Evolutionary conservation across 73 alveolate species (phyloP).

Genomic region (Blepharisma japonicum): DNA sequence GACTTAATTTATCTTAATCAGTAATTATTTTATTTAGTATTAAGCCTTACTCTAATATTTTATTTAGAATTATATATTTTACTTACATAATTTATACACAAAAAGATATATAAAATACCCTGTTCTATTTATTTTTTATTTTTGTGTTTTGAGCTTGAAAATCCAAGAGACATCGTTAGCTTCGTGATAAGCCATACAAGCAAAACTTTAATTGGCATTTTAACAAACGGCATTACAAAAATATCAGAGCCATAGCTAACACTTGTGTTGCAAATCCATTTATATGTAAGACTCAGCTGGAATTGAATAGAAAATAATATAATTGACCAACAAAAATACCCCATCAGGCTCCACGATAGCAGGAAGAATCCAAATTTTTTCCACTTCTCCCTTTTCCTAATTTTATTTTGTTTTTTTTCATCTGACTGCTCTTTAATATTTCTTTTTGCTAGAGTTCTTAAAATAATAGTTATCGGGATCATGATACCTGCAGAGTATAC

Average conservation of each 20-base stretch:
- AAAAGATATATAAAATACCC: too few species aligned
- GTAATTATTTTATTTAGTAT: too few species aligned
- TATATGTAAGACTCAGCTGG: background rate
- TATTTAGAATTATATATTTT: too few species aligned
- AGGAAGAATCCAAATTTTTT: background rate
- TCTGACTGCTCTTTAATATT: background rate
- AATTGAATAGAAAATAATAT: background rate
- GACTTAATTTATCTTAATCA: too few species aligned
- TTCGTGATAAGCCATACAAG: background rate
- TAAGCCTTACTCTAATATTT: too few species aligned
- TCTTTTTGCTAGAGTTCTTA: background rate
- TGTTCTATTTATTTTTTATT: too few species aligned
- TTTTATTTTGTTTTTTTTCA: background rate
- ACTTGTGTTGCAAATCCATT: conserved; percentile 6
- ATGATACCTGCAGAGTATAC: conserved; percentile 11
- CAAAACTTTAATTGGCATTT: background rate
- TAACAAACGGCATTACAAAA: background rate
- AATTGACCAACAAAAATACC: conserved; percentile 7
- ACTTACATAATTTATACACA: too few species aligned
- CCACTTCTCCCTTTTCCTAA: background rate
- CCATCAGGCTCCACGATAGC: background rate
- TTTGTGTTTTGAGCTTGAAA: too few species aligned
- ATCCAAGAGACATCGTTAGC: too few species aligned
- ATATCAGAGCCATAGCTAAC: background rate
- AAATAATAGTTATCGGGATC: background rate